Evolutionary conservation across 805 yeast genomes (phyloP).

Genomic region (Ogataea trehalophila): DNA sequence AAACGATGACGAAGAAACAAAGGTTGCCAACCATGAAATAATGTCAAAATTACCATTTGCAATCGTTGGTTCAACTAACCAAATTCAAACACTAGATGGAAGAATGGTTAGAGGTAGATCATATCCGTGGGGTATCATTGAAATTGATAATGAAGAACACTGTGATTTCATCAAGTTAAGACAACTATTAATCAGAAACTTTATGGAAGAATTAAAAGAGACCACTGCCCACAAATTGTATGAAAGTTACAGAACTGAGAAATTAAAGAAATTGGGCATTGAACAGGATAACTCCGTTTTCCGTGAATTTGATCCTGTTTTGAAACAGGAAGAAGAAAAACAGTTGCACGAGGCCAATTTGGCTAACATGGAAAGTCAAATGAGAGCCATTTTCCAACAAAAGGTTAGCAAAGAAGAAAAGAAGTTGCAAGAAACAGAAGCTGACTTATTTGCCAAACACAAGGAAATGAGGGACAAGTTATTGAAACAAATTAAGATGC

Average conservation of each 20-base stretch:
- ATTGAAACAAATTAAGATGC: constrained; percentile 77
- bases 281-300: constrained; percentile 92
- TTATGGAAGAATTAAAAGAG: constrained; percentile 91
- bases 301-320: constrained; percentile 88
- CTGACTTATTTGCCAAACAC: constrained; percentile 91
- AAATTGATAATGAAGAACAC: constrained; percentile 91
- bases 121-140: constrained; percentile 97
- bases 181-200: constrained; percentile 82
- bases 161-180: constrained; percentile 88
- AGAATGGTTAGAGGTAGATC: constrained; percentile 81
- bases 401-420: constrained; percentile 96
- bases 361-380: constrained; percentile 90
- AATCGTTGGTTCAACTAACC: constrained; percentile 81
- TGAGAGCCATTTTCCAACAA: constrained; percentile 94
- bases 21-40: constrained; percentile 58
- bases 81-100: constrained; percentile 69
- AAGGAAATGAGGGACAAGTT: constrained; percentile 96
- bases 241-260: constrained; percentile 85
- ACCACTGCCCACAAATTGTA: constrained; percentile 70
- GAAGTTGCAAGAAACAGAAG: constrained; percentile 93
- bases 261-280: constrained; percentile 76
- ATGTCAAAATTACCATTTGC: constrained; percentile 83
- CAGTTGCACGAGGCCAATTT: constrained; percentile 89
- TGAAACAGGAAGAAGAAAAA: constrained; percentile 91
- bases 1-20: constrained; percentile 75